Percentiles rank a stretch among this genome's conserved stretches.
Evolutionary conservation across 345 rosid genomes (phyloP).

Genomic region (Schrenkiella parvula): DNA sequence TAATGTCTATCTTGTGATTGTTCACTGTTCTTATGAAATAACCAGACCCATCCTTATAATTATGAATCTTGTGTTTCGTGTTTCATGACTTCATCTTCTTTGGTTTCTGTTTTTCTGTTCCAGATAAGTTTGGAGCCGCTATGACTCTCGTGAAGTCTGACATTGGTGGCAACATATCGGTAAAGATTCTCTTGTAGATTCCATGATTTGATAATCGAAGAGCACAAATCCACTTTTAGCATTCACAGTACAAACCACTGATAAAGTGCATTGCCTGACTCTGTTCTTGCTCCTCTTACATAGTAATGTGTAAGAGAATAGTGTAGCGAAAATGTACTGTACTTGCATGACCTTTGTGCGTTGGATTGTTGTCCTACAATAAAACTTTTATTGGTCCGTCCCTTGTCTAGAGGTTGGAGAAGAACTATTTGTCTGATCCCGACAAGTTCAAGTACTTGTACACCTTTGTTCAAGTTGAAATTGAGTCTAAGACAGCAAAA

Average conservation of each 20-base stretch:
- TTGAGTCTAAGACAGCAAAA: conserved; percentile 70
- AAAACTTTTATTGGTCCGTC: background rate
- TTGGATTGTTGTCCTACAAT: background rate
- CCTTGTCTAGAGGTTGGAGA: conserved; percentile 73
- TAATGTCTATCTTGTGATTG: background rate
- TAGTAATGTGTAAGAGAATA: conserved; percentile 1
- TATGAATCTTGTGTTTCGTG: conserved; percentile 1
- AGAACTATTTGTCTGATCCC: conserved; percentile 63
- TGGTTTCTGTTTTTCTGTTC: background rate
- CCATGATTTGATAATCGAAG: background rate
- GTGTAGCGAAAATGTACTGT: background rate
- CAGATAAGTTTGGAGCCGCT: conserved; percentile 95
- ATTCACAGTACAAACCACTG: background rate
- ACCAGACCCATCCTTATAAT: background rate
- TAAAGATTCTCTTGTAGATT: conserved; percentile 27
- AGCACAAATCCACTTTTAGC: background rate
- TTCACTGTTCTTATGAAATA: background rate
- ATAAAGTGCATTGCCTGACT: background rate
- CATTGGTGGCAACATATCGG: conserved; percentile 85
- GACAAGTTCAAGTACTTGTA: conserved; percentile 58
- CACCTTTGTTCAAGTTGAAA: conserved; percentile 75
- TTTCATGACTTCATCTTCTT: background rate
- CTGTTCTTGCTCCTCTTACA: background rate
- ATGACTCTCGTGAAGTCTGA: conserved; percentile 88
- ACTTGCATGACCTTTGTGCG: background rate